Conservation (phyloP, 1,284 basidiomycete genomes). For the Trichosporon faecale region DNA sequence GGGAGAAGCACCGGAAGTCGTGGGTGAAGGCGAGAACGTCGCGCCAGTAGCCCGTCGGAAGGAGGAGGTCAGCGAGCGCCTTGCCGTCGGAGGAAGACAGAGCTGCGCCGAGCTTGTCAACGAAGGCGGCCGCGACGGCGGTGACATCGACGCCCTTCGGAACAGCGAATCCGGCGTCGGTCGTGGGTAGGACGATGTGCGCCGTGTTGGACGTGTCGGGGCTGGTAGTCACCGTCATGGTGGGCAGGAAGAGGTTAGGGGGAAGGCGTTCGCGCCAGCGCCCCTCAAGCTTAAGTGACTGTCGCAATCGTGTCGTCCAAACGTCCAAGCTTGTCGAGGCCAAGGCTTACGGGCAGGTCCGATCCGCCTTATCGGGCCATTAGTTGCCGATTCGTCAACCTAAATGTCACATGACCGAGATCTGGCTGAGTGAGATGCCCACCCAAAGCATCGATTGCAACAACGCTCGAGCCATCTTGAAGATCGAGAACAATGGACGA, state of each 20-base stretch:
- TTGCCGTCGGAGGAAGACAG: background rate
- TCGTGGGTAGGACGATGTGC: background rate
- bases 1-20: background rate
- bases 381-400: background rate
- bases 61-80: background rate
- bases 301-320: too few relatives aligned
- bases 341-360: background rate
- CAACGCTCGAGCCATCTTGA: too few relatives aligned
- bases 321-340: too few relatives aligned
- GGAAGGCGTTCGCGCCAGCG: background rate
- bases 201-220: background rate
- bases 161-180: background rate
- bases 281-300: background rate
- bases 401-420: too few relatives aligned
- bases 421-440: too few relatives aligned
- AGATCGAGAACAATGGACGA: too few relatives aligned
- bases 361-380: background rate
- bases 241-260: background rate
- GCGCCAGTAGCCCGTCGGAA: background rate
- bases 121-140: background rate
- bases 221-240: background rate
- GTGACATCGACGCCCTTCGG: background rate
- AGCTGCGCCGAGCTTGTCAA: background rate
- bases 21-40: background rate
- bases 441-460: too few relatives aligned